These are phyloP conservation scores for Dalechampia spathulata DNA, from an alignment of 441 rosid genomes.

Conservation along the genomic window DNA sequence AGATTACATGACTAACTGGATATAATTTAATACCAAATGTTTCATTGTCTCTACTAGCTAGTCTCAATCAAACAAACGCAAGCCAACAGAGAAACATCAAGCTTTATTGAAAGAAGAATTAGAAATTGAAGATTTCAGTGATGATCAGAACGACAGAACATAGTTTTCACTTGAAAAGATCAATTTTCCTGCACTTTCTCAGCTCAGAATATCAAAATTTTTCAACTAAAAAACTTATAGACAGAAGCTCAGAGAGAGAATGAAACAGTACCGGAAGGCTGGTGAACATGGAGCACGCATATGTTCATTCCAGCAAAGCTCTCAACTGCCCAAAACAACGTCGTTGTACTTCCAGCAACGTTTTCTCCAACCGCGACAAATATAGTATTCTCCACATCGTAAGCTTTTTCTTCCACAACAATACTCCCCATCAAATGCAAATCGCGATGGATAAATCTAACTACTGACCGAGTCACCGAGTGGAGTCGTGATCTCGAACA, in stretches of 20 bases:
- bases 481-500: neutral
- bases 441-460: neutral
- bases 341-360: slow-evolving; percentile 43
- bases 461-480: neutral
- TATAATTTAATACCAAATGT: no score
- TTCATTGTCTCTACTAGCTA: no score
- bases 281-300: slow-evolving; percentile 73
- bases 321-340: slow-evolving; percentile 61
- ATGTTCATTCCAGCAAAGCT: slow-evolving; percentile 64
- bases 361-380: slow-evolving; percentile 74
- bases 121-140: no score
- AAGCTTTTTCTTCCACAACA: slow-evolving; percentile 20
- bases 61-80: no score
- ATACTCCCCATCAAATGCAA: slow-evolving; percentile 33
- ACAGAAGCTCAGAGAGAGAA: slow-evolving; percentile 4
- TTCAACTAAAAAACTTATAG: no score
- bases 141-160: no score
- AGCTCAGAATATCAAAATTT: no score
- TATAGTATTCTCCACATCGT: slow-evolving; percentile 52
- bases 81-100: no score
- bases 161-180: no score
- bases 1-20: slow-evolving; percentile 4
- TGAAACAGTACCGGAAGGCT: slow-evolving; percentile 30
- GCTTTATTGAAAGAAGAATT: no score
- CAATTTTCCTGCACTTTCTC: no score